A percentile compares a stretch with the other conserved stretches of the same genome.
These are phyloP conservation scores for Amylocarpus encephaloides DNA, from an alignment of 2,329 filamentous ascomycete genomes.

Conservation along the genomic window DNA sequence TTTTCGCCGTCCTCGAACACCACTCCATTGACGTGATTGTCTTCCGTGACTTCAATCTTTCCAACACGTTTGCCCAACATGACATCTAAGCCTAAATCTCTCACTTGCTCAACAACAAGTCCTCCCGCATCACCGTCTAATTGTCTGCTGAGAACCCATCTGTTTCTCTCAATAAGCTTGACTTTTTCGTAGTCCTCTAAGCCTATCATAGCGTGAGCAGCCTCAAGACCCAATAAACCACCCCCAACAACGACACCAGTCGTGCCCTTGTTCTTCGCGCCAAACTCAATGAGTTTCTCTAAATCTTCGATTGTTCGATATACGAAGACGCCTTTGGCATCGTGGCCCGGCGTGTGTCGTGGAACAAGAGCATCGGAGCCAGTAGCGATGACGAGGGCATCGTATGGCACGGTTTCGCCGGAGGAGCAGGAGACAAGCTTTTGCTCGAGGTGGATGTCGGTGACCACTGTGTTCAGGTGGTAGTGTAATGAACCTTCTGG, in stretches of 20 bases:
- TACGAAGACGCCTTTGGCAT: slow-evolving; percentile 80
- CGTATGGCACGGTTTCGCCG: slow-evolving; percentile 66
- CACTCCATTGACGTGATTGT: slow-evolving; percentile 65
- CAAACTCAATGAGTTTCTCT: slow-evolving; percentile 68
- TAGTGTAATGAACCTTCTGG: slow-evolving; percentile 63
- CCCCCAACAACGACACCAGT: slow-evolving; percentile 76
- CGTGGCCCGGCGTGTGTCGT: slow-evolving; percentile 64
- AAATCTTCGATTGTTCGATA: slow-evolving; percentile 83
- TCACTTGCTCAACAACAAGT: slow-evolving; percentile 78
- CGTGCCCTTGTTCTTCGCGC: slow-evolving; percentile 58
- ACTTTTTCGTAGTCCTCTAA: slow-evolving; percentile 68
- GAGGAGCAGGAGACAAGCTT: slow-evolving; percentile 66
- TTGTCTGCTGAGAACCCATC: slow-evolving; percentile 77
- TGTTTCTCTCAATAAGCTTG: slow-evolving; percentile 73
- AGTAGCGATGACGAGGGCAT: slow-evolving; percentile 76
- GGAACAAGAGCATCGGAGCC: slow-evolving; percentile 75
- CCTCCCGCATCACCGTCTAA: slow-evolving; percentile 73
- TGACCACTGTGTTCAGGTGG: slow-evolving; percentile 69
- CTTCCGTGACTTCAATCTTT: slow-evolving; percentile 60
- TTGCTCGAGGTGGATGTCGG: slow-evolving; percentile 53
- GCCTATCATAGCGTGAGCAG: slow-evolving; percentile 88
- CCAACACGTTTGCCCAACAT: slow-evolving; percentile 70
- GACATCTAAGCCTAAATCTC: slow-evolving; percentile 71
- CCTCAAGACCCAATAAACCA: slow-evolving; percentile 78
- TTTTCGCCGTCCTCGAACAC: slow-evolving; percentile 74